Base-by-base conservation (phyloP, 2,329 filamentous ascomycete species). In the Tolypocladium ophioglossoides region DNA sequence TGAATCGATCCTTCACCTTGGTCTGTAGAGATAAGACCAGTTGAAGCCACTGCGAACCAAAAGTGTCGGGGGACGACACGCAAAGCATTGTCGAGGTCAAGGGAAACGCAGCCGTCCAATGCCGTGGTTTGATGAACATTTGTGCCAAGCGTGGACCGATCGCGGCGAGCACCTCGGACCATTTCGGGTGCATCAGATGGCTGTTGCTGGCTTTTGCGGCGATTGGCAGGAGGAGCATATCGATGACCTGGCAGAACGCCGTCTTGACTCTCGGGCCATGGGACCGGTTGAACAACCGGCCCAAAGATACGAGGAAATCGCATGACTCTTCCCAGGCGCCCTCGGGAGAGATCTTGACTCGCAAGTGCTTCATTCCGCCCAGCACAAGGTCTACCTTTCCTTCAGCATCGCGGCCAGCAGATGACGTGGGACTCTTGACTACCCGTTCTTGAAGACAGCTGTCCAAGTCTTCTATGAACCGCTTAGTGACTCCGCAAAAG, bases 241-340 rank as follows among this genome's bases (percentile, higher is more conserved):
- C 89, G 52, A 99, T 80, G 24, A 96, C 85, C 64, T 95, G 88
- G 66, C 94, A 97, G 66, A 96, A 99, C 0, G 91, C 89, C 61
- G 92, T 87, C 69, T 99, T 99, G 64, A 97, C 85, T 57, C 84
- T 85, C 60, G 89, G 89, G 0, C 94, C 94, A 64, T 96, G 92
- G 5, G 89, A 88, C 61, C 84, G 86, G 53, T 84, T 81, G 68
- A 96, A 97, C 20, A 96, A 79, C 52, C 84, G 87, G 8, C 89
- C 91, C 34, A 99, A 73, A 0, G 85, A 82, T 51, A 86, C 82
- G 73, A 99, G 83, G 62, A 96, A 95, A 55, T 95, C 88, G 71
- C 92, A 97, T 1, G 91, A 90, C 59, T 86, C 86, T 52, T 88
- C 83, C 89, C 92, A 96, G 1, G 82, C 79, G 48, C 87, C 84